Evolutionary conservation across 441 rosid species (phyloP), one percentile per base, ranked within the genome.

Genomic region (Bruguiera hainesii): DNA sequence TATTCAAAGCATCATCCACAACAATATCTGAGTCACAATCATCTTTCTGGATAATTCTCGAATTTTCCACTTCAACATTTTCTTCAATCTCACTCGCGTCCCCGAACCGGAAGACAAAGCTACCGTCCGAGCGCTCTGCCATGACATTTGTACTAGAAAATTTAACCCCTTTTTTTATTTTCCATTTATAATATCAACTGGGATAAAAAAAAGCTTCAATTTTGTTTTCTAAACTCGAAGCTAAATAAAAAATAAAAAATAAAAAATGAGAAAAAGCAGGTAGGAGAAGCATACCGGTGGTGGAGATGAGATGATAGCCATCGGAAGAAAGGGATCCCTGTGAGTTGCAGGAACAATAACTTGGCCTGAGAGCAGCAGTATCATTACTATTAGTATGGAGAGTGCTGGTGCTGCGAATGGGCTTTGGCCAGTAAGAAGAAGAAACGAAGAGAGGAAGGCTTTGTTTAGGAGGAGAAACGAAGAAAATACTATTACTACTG

Each of bases 61-160:
- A 7, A 33, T 33, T 33, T 33, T 33, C 77, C 35, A 16, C 20
- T 75, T 76, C 68, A 52, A 18, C 81, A 67, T 25, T 18, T 46
- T 63, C 67, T 60, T 74, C 72, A 50, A 70, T 60, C 72, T 87
- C 92, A 37, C 65, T 71, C 29, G 66, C 75, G 72, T 85, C 77
- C 30, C 96, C 94, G 55, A 89, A 91, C 31, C 71, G 77, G 61
- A 87, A 91, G 35, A 91, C 66, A 55, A 85, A 8, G 67, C 87
- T 87, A 3, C 92, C 93, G 77, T 91, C 97, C 3, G 76, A 48
- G 4, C 60, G 63, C 73, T 85, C 97, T 91, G 83, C 76, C 64
- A 66, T 62, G 13, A 37, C 39, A 20, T 52, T 7, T 13, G 3
- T 52, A 52, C 56, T 8, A 21, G 15, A 37, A 37, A 37, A 10